Base-by-base conservation (phyloP, 805 yeast genomes). In the Myxozyma geophila region DNA sequence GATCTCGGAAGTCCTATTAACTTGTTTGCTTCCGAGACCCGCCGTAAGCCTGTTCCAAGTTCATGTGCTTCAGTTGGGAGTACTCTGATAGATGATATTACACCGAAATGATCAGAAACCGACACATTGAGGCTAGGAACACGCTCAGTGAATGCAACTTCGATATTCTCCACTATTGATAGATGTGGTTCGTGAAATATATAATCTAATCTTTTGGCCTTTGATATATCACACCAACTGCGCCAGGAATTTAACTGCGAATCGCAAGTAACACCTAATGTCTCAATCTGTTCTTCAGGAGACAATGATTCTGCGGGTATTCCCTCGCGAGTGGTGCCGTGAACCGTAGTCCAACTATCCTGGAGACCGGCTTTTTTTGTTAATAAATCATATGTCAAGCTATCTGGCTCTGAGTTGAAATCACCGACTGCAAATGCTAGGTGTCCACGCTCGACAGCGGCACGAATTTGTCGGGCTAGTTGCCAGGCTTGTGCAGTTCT, bases 401-500 rank as follows among this genome's bases (percentile, higher is more conserved):
- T 87, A 0, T 89, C 95, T 0, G 98, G 98, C 66, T 86, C 82
- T 3, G 95, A 89, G 74, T 95, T 95, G 72, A 95, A 81, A 76
- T 95, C 99, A 1, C 99, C 99, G 39, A 92, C 97, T 58, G 92
- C 85, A 37, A 95, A 82, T 0, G 90, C 93, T 0, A 92, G 88
- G 74, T 90, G 88, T 0, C 98, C 97, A 0, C 93, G 88, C 60
- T 79, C 80, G 51, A 81, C 80, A 52, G 92, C 82, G 43, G 86
- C 75, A 17, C 81, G 80, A 0, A 89, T 85, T 41, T 92, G 64
- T 57, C 85, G 83, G 40, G 95, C 82, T 74, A 95, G 84, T 74
- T 92, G 97, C 98, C 98, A 95, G 0, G 98, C 98, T 76, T 95
- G 99, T 62, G 95, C 84, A 0, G 97, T 87, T 54, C 99, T 80